Percentiles rank a stretch among this genome's conserved stretches.
These are phyloP conservation scores for Exophiala mesophila DNA, from an alignment of 2,329 filamentous ascomycete species.

Conservation along the genomic window DNA sequence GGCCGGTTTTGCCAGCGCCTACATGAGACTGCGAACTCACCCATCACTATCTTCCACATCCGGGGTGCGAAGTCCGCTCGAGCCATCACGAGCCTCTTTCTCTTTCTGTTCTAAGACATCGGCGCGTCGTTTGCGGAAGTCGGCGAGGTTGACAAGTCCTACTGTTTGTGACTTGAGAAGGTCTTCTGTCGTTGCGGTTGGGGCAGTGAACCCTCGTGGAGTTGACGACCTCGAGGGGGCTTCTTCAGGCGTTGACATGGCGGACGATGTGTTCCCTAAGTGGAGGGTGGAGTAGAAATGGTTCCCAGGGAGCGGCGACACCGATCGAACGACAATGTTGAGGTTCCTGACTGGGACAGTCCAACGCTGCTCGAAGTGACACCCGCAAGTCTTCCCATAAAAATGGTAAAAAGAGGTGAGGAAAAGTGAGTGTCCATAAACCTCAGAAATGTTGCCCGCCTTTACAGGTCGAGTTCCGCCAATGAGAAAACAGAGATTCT, in stretches of 20 bases:
- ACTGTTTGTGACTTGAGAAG: constrained; percentile 81
- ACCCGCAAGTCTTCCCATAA: too few relatives aligned
- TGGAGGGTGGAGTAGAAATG: background rate
- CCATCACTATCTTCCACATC: constrained; percentile 51
- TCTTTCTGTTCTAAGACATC: constrained; percentile 91
- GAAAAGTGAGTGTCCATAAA: too few relatives aligned
- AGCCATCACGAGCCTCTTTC: constrained; percentile 66
- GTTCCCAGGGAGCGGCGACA: too few relatives aligned
- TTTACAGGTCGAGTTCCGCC: too few relatives aligned
- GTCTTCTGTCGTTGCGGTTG: constrained; percentile 72
- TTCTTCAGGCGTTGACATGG: constrained; percentile 33
- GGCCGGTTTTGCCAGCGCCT: too few relatives aligned
- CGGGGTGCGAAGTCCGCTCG: constrained; percentile 41
- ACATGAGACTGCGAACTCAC: too few relatives aligned
- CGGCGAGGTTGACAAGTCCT: constrained; percentile 83
- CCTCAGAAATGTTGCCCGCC: too few relatives aligned
- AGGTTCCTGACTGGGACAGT: too few relatives aligned
- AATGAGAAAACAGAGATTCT: too few relatives aligned
- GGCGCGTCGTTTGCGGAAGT: constrained; percentile 92
- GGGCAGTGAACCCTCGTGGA: constrained; percentile 61
- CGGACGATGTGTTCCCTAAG: background rate
- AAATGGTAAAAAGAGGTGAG: too few relatives aligned
- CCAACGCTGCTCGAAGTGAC: too few relatives aligned
- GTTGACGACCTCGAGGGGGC: constrained; percentile 40
- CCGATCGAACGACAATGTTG: too few relatives aligned